Conservation (phyloP, 257 asterid genomes). For the Voacanga thouarsii region DNA sequence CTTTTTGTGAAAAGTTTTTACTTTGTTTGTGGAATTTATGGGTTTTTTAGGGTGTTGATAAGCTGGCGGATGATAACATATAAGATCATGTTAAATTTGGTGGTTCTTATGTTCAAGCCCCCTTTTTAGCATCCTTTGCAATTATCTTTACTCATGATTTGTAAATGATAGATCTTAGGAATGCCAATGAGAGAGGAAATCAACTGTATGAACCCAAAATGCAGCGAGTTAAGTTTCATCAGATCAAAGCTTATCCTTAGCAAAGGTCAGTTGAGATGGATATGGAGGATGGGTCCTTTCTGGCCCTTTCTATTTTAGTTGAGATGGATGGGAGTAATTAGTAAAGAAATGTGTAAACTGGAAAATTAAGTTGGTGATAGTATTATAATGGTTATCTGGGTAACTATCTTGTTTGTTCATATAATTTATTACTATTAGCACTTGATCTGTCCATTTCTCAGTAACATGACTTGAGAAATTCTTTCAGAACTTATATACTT, state of each 20-base stretch:
- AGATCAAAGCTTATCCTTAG: slow-evolving; percentile 89
- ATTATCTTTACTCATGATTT: not conserved
- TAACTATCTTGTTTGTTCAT: not conserved
- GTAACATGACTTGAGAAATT: not conserved
- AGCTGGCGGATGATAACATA: slow-evolving; percentile 68
- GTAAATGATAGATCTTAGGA: slow-evolving; percentile 57
- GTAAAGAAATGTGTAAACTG: not conserved
- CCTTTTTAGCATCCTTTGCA: slow-evolving; percentile 6
- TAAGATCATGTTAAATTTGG: not conserved
- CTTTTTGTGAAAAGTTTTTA: too few species aligned
- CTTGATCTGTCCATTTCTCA: not conserved
- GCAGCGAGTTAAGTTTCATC: slow-evolving; percentile 87
- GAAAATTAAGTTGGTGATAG: not conserved
- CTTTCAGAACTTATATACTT: not conserved
- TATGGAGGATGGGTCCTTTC: not conserved
- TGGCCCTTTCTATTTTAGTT: too few species aligned
- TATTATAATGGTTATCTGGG: not conserved
- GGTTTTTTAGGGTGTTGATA: slow-evolving; percentile 28
- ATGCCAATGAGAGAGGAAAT: slow-evolving; percentile 95
- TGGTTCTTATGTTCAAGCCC: not conserved
- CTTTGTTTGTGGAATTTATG: too few species aligned
- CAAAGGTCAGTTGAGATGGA: slow-evolving; percentile 61
- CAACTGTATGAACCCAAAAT: slow-evolving; percentile 90
- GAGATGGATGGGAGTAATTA: not conserved
- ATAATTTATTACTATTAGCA: not conserved